Evolutionary conservation across 352 stramenopile species (phyloP), one percentile per base, ranked within the genome.

Genomic region (Elongisporangium anandrum): DNA sequence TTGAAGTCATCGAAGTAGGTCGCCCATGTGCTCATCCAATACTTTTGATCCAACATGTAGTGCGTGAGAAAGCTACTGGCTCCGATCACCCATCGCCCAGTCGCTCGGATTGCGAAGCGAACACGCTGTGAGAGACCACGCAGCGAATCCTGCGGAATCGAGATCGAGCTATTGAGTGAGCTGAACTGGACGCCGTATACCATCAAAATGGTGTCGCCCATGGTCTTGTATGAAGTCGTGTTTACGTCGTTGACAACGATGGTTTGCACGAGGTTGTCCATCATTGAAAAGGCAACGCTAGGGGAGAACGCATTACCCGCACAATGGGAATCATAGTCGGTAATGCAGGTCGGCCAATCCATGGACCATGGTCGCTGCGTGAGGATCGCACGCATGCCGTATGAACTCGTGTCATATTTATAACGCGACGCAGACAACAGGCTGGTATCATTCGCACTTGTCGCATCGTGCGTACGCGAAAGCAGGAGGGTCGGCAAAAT

Each of bases 1-100:
- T 73, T 59, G n/a, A 85, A 62, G 19, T 75, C 72, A 20, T 68
- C 56, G 21, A 85, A 85, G 13, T 66, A 62, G 4, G 75, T 82
- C 17, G 59, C 72, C 75, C 72, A 85, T 24, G 77, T 72, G 34
- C 70, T 79, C 61, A 85, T 74, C 75, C 75, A 85, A 23, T 81
- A 81, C 60, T 80, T 81, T 50, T 81, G 75, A 23, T 85, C 72
- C 47, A 85, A 64, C 24, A 85, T 63, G 48, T 82, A 74, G 34
- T 74, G 72, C 41, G 70, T 80, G 15, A 85, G 55, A 45, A 85
- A 80, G 58, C 70, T 85, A 48, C 63, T 80, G 26, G 68, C 75
- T 17, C 65, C 69, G 50, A 74, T 71, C 20, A 78, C 77, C 72
- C 72, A 85, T 24, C 75, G 75, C 52, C 72, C 70, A 59, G 81